phyloP scores from a whole-genome alignment of 768 basidiomycete species.

The Pseudohyphozyma bogoriensis region DNA sequence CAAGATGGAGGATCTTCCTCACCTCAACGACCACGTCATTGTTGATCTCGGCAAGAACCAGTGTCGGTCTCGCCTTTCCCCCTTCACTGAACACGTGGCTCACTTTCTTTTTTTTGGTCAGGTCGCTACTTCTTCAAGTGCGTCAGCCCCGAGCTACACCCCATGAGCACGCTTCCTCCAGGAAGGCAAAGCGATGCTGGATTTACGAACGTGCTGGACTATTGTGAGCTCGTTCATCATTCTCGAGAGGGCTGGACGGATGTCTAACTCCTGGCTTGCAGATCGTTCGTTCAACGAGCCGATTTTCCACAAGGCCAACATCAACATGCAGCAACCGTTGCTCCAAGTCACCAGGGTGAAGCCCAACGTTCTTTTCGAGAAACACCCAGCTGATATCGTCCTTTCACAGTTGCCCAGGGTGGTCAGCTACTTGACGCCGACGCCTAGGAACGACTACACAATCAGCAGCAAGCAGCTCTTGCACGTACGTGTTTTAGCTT shows the following conservation, averaged over 20 bases:
- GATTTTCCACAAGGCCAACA: constrained; percentile 6
- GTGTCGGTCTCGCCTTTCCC: constrained; percentile 62
- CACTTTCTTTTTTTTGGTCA: background rate
- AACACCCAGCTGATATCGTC: too few species aligned
- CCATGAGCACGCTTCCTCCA: constrained; percentile 50
- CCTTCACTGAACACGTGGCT: too few species aligned
- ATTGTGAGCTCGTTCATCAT: constrained; percentile 56
- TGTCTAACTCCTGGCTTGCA: background rate
- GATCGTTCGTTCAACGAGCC: constrained; percentile 6
- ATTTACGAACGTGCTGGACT: constrained; percentile 56
- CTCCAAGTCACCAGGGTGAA: constrained; percentile 56
- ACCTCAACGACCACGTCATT: constrained; percentile 43
- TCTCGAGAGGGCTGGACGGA: constrained; percentile 38
- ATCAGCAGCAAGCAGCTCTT: constrained; percentile 5
- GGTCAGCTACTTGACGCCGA: background rate
- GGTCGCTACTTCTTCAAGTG: constrained; percentile 51
- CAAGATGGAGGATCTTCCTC: constrained; percentile 38
- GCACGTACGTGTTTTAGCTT: background rate
- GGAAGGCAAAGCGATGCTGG: constrained; percentile 49
- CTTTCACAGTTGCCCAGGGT: constrained; percentile 46
- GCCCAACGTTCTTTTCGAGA: constrained; percentile 11
- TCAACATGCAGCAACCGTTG: constrained; percentile 55
- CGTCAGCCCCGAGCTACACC: constrained; percentile 58
- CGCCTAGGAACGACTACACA: background rate
- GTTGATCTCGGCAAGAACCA: constrained; percentile 65